Evolutionary conservation across 2,329 filamentous ascomycete species (phyloP), one percentile per base, ranked within the genome.

Genomic region (Neofusicoccum cordaticola): DNA sequence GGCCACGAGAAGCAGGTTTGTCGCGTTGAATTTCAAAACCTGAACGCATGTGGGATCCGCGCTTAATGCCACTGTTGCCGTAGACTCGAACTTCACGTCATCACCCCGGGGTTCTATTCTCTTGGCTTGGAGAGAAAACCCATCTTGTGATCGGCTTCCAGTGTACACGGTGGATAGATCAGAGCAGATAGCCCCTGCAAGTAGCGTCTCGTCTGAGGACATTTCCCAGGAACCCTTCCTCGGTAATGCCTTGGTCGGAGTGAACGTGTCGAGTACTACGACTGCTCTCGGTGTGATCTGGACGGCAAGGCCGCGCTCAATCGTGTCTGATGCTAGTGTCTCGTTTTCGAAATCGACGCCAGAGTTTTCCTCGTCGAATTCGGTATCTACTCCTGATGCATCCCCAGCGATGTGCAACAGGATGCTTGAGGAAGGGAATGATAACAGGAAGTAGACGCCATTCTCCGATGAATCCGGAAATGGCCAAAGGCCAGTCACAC

Each of bases 401-500:
- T 67, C 64, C 53, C 71, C 68, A 4, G 67, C 70, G 11, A 76
- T 61, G 15, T 71, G 73, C 15, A 77, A 61, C 13, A 75, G 64
- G 17, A 73, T 60, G 6, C 69, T 77, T 42, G 75, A 72, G 0
- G 67, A 68, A 13, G 75, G 74, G 19, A 75, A 69, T 4, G 78
- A 76, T 12, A 81, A 66, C 2, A 80, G 63, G 17, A 81, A 68
- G 12, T 75, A 68, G 2, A 76, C 72, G 9, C 73, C 73, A 4
- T 74, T 69, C 1, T 71, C 69, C 2, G 72, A 64, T 3, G 67
- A 65, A 50, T 76, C 69, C 31, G 67, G 70, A 31, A 66, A 58
- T 4, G 73, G 69, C 78, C 78, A 82, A 0, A 80, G 50, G 12
- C 74, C 72, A 6, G 72, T 75, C 53, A 71, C 73, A 6, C 75